Percentiles rank a stretch among this genome's conserved stretches.
These are phyloP conservation scores for Primulina huaijiensis DNA, from an alignment of 257 asterid species.

Conservation along the genomic window DNA sequence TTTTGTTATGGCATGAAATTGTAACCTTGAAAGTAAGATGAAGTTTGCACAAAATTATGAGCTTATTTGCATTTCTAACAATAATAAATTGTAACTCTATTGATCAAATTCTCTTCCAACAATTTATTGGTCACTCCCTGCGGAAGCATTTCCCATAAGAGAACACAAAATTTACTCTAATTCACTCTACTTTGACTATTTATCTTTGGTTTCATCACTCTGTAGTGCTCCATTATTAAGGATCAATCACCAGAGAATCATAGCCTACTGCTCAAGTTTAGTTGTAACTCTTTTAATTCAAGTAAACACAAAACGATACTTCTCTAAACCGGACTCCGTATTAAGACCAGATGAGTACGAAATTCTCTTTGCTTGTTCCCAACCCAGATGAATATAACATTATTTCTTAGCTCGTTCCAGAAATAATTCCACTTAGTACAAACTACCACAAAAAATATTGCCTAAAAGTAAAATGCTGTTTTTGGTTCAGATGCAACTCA, in stretches of 20 bases:
- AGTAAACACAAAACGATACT: background rate
- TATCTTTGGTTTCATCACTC: background rate
- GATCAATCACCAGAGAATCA: background rate
- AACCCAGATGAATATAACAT: no score
- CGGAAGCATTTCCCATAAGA: background rate
- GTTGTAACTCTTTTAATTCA: background rate
- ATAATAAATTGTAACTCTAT: no score
- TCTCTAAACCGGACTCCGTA: background rate
- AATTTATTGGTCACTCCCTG: background rate
- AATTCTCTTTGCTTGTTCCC: background rate
- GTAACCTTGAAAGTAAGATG: background rate
- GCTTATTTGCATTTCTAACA: constrained; percentile 8
- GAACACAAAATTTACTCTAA: background rate
- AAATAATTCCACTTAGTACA: background rate
- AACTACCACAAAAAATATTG: background rate
- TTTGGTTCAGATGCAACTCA: constrained; percentile 1
- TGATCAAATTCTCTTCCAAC: background rate
- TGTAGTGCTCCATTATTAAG: background rate
- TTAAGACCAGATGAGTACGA: background rate
- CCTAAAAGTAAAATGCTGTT: background rate
- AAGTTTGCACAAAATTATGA: background rate
- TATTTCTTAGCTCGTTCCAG: background rate
- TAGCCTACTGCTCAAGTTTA: background rate
- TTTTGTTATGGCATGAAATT: background rate
- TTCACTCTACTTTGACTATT: constrained; percentile 3